Conservation (phyloP, 768 basidiomycete species). For the Omphalotus guepiniiformis region DNA sequence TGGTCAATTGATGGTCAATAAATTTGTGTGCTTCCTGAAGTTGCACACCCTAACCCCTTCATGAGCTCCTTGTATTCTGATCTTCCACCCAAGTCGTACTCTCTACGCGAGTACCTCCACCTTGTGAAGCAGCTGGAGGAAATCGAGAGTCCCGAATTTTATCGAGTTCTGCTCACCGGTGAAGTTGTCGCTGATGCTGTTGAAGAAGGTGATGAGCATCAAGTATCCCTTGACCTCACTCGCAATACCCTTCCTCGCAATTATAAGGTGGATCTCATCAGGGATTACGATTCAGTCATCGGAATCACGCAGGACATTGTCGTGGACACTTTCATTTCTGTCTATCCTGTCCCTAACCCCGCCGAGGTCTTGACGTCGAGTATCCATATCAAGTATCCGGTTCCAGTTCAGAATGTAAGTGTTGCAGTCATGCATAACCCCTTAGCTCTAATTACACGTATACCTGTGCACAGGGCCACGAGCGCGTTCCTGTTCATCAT, state of each 20-base stretch:
- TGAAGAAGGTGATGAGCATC: too few species aligned
- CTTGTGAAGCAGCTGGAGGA: too few species aligned
- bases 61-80: too few species aligned
- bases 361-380: background rate
- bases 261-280: background rate
- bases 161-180: too few species aligned
- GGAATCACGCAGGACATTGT: conserved; percentile 12
- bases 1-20: too few species aligned
- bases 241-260: background rate
- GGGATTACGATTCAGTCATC: conserved; percentile 19
- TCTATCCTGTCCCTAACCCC: conserved; percentile 1
- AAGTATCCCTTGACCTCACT: background rate
- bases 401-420: background rate
- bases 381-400: conserved; percentile 3
- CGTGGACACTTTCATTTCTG: conserved; percentile 2
- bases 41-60: too few species aligned
- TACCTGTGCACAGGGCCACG: background rate
- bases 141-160: too few species aligned
- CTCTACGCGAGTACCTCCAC: too few species aligned
- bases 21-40: too few species aligned
- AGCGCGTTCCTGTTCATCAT: conserved; percentile 15
- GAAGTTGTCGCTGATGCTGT: too few species aligned
- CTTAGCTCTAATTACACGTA: background rate
- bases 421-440: background rate
- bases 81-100: too few species aligned